These are phyloP conservation scores for Podila minutissima DNA, from an alignment of 192 early-diverging fungal genomes.

Conservation along the genomic window DNA sequence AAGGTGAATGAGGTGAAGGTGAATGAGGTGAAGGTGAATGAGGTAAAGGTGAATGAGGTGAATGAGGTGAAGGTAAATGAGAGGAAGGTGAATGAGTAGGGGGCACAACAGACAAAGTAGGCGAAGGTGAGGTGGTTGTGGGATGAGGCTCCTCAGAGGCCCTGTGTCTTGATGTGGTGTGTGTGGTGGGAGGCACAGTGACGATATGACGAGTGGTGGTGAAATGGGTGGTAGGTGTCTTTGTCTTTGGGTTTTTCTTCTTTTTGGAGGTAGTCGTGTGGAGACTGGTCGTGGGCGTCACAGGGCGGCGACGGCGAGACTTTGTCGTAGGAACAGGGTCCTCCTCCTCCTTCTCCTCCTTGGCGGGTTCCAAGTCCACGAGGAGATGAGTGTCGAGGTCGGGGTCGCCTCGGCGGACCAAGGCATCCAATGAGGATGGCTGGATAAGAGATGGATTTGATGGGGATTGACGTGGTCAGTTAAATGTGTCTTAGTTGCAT, in stretches of 20 bases:
- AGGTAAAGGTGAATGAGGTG: constrained; percentile 8
- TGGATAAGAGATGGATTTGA: no score
- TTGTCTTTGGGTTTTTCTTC: constrained; percentile 10
- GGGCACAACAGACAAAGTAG: neutral
- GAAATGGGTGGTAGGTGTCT: neutral
- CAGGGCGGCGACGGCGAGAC: neutral
- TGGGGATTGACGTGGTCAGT: no score
- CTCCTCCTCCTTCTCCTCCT: no score
- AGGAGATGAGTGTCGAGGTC: no score
- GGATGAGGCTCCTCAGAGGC: neutral
- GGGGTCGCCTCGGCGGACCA: no score
- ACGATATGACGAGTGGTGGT: neutral
- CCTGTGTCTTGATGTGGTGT: neutral
- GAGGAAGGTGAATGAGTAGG: constrained; percentile 7
- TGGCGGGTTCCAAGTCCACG: no score
- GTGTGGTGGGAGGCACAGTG: neutral
- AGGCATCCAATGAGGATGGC: no score
- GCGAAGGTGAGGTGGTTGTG: neutral
- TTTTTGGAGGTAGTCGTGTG: neutral
- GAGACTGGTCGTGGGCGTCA: constrained; percentile 2
- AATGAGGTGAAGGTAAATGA: neutral
- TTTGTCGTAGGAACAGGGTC: neutral
- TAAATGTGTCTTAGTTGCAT: no score
- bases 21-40: neutral
- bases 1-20: constrained; percentile 2